phyloP scores from a whole-genome alignment of 139 green algal species.

The Tetraselmis striata region DNA sequence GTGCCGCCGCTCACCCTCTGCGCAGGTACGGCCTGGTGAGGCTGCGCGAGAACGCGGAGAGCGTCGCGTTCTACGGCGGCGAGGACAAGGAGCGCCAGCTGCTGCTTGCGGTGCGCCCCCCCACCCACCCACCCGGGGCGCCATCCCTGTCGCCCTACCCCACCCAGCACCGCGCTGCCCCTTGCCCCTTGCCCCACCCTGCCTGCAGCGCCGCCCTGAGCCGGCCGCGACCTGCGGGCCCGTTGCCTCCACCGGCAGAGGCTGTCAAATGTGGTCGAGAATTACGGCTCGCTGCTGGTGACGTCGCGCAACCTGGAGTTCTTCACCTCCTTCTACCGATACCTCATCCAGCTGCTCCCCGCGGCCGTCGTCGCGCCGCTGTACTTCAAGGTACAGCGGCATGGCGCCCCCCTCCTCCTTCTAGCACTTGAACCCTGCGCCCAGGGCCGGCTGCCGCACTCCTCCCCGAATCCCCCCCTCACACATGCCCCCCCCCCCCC shows the following conservation, averaged over 20 bases:
- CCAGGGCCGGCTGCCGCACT: neutral
- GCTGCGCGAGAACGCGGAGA: slow-evolving; percentile 91
- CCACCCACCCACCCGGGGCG: neutral
- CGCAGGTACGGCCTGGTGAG: slow-evolving; percentile 76
- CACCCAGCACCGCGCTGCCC: neutral
- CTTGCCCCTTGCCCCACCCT: neutral
- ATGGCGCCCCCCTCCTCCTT: no score
- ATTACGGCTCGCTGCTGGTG: slow-evolving; percentile 77
- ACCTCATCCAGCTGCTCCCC: slow-evolving; percentile 72
- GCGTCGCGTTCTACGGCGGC: slow-evolving; percentile 89
- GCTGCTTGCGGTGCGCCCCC: slow-evolving; percentile 1
- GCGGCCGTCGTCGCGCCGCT: slow-evolving; percentile 95
- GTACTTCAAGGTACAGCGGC: slow-evolving; percentile 85
- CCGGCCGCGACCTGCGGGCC: no score
- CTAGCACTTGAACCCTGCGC: neutral
- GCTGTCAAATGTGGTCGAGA: slow-evolving; percentile 64
- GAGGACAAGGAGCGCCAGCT: slow-evolving; percentile 35
- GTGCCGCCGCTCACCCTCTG: neutral
- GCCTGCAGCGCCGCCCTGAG: slow-evolving; percentile 35
- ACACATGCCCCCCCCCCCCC: no score
- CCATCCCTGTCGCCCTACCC: slow-evolving; percentile 1
- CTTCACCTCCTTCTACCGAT: slow-evolving; percentile 93
- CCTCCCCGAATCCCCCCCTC: neutral
- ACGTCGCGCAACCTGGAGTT: slow-evolving; percentile 89
- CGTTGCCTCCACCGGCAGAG: no score